Evolutionary conservation across 352 stramenopile species (phyloP).

Genomic region (Phytopythium mirpurense): DNA sequence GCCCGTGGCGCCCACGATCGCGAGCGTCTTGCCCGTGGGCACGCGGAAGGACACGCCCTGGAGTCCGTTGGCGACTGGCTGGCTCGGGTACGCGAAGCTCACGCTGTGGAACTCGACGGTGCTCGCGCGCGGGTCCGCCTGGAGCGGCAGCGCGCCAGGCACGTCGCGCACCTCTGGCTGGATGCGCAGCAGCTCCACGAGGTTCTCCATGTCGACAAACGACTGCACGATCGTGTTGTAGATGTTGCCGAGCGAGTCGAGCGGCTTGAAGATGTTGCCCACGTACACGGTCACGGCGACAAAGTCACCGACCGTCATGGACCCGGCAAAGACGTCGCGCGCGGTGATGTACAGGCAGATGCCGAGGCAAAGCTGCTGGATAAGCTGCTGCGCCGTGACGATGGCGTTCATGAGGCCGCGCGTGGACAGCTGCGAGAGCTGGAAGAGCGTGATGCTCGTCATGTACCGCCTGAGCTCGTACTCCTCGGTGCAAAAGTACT

Average conservation of each 20-base stretch:
- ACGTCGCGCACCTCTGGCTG: conserved; percentile 91
- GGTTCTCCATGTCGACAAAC: conserved; percentile 95
- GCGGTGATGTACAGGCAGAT: conserved; percentile 66
- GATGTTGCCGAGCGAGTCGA: conserved; percentile 95
- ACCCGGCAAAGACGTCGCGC: conserved; percentile 37
- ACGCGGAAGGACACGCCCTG: conserved; percentile 77
- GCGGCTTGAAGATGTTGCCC: conserved; percentile 93
- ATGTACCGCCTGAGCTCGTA: conserved; percentile 86
- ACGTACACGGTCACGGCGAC: conserved; percentile 94
- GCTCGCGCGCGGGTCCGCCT: conserved; percentile 31
- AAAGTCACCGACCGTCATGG: conserved; percentile 92
- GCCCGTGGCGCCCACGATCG: conserved; percentile 91
- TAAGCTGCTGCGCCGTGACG: conserved; percentile 93
- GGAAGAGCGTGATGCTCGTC: conserved; percentile 82
- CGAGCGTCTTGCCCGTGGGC: conserved; percentile 82
- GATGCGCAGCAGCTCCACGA: conserved; percentile 92
- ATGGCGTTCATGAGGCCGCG: conserved; percentile 90
- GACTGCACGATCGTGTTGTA: conserved; percentile 97
- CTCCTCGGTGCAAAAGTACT: conserved; percentile 94
- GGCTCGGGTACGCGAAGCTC: conserved; percentile 88
- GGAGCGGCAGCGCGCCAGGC: conserved; percentile 55
- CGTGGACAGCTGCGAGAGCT: conserved; percentile 87
- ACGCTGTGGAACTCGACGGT: conserved; percentile 92
- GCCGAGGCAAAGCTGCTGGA: conserved; percentile 83
- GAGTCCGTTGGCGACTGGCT: conserved; percentile 80